A percentile compares a stretch with the other conserved stretches of the same genome.
phyloP scores from a whole-genome alignment of 345 rosid species.

The Aegle marmelos region DNA sequence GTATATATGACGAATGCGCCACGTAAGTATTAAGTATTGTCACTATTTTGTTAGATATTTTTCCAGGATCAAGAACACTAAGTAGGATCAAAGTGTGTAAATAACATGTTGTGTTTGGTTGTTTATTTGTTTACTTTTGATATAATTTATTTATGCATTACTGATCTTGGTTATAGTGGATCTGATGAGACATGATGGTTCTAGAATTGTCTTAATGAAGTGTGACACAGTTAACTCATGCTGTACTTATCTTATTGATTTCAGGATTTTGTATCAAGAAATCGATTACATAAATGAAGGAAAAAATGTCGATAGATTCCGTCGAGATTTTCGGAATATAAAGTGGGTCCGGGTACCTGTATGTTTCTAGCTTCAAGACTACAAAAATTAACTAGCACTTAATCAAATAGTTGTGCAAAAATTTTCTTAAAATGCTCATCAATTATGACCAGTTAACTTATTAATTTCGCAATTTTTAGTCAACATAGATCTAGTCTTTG shows the following conservation, averaged over 20 bases:
- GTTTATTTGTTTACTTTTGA: neutral
- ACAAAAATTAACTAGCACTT: neutral
- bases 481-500: neutral
- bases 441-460: neutral
- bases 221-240: neutral
- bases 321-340: constrained; percentile 82
- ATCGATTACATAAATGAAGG: constrained; percentile 97
- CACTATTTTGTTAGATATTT: neutral
- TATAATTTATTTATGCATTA: neutral
- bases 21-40: constrained; percentile 45
- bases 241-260: constrained; percentile 16
- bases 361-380: constrained; percentile 36
- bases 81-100: neutral
- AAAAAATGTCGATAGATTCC: constrained; percentile 84
- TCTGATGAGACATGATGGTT: neutral
- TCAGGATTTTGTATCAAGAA: constrained; percentile 88
- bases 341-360: constrained; percentile 98
- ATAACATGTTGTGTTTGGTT: neutral
- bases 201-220: neutral
- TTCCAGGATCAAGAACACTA: neutral
- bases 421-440: neutral
- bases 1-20: constrained; percentile 85
- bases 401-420: neutral
- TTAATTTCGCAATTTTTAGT: neutral
- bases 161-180: neutral